Evolutionary conservation across 2,329 filamentous ascomycete species (phyloP).

Genomic region (Arthrobotrys pseudoclavata): DNA sequence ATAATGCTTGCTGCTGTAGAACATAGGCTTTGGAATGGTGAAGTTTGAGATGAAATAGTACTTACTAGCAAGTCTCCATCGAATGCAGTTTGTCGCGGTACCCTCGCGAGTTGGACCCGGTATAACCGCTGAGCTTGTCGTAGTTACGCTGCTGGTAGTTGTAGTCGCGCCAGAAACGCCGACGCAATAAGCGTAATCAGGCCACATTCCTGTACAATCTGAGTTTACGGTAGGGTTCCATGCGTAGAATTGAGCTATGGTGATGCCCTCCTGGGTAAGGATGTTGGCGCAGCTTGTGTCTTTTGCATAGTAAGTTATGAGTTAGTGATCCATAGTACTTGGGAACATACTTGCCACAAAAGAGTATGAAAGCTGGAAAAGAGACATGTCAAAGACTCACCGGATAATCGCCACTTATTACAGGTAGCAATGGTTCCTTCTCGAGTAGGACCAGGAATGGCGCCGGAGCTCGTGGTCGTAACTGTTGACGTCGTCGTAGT

Average conservation of each 20-base stretch:
- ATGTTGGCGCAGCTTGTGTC: slow-evolving; percentile 43
- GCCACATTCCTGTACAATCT: slow-evolving; percentile 51
- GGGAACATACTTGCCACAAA: background rate
- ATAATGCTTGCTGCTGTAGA: background rate
- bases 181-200: slow-evolving; percentile 48
- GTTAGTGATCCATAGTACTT: slow-evolving; percentile 16
- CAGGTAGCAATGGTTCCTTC: slow-evolving; percentile 34
- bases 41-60: background rate
- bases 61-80: slow-evolving; percentile 51
- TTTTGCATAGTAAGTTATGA: slow-evolving; percentile 9
- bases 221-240: slow-evolving; percentile 47
- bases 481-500: slow-evolving; percentile 36
- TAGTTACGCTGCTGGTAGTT: slow-evolving; percentile 40
- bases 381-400: slow-evolving; percentile 16
- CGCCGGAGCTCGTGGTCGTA: slow-evolving; percentile 32
- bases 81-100: slow-evolving; percentile 37
- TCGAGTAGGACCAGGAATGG: slow-evolving; percentile 37
- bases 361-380: background rate
- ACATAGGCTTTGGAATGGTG: background rate
- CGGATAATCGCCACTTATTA: slow-evolving; percentile 35
- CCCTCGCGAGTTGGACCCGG: slow-evolving; percentile 47
- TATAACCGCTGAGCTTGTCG: slow-evolving; percentile 41
- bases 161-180: slow-evolving; percentile 31
- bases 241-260: slow-evolving; percentile 39
- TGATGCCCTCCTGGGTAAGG: slow-evolving; percentile 33